Percentiles rank a stretch among this genome's conserved stretches.
These are phyloP conservation scores for Citrus medica DNA, from an alignment of 345 rosid genomes.

Conservation along the genomic window DNA sequence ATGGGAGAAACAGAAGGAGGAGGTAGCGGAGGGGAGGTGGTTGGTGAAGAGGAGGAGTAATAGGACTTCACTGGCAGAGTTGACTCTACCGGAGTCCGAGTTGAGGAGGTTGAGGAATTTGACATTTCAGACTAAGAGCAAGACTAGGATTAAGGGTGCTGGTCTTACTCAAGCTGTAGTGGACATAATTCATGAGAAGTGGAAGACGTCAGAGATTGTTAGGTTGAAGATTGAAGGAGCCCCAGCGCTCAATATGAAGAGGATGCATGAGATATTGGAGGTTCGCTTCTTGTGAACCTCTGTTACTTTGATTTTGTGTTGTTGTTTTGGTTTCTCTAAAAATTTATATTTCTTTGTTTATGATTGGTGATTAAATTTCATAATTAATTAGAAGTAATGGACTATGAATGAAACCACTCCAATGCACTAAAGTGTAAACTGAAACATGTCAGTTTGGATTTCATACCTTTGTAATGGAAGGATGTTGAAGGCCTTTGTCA, in stretches of 20 bases:
- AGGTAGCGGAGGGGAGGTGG: conserved; percentile 33
- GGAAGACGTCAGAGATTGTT: conserved; percentile 81
- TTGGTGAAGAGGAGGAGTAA: conserved; percentile 55
- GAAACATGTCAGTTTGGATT: not conserved
- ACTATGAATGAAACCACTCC: not conserved
- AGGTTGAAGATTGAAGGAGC: conserved; percentile 82
- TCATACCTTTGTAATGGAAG: not conserved
- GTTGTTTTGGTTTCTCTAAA: not conserved
- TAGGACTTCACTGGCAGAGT: conserved; percentile 66
- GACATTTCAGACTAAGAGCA: conserved; percentile 61
- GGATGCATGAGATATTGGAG: conserved; percentile 91
- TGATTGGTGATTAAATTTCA: conserved; percentile 2
- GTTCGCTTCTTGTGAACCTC: conserved; percentile 38
- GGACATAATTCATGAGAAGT: conserved; percentile 62
- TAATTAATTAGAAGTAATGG: not conserved
- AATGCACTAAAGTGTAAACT: not conserved
- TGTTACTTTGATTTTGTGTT: conserved; percentile 1
- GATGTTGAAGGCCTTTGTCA: not conserved
- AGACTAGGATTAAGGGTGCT: conserved; percentile 50
- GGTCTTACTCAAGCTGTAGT: conserved; percentile 81
- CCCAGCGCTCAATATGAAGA: conserved; percentile 85
- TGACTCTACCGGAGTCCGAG: conserved; percentile 73
- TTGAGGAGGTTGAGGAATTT: conserved; percentile 74
- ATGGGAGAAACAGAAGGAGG: conserved; percentile 67
- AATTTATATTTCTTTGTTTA: not conserved